Evolutionary conservation across 495 filamentous ascomycete genomes (phyloP), one percentile per base, ranked within the genome.

Genomic region (Neurospora sp.): DNA sequence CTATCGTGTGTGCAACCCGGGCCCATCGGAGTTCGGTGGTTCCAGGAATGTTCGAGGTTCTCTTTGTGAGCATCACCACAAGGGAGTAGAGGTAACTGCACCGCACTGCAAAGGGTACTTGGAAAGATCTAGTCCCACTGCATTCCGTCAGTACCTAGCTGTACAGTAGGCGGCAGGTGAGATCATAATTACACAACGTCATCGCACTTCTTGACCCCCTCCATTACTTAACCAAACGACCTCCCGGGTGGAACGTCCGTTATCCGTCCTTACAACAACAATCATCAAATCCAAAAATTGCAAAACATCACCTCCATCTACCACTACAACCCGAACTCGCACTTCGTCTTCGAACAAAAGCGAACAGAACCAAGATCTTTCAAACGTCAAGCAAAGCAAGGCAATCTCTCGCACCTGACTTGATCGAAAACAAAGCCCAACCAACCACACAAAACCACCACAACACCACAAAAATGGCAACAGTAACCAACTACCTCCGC

Each of bases 401-500:
- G 22, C 12, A 35, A 9, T 61, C 14, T 4, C 31, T 16, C 14
- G 2, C 22, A 18, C 53, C 20, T 14, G 11, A 9, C 46, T 53
- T 20, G 44, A 48, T 20, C 18, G 44, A n/a, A 20, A 22, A 53
- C 12, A 53, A 20, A 53, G 5, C 3, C 12, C 20, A 27, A 18
- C n/a, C 10, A 53, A 5, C 20, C 20, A 53, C 20, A 53, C n/a
- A 48, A 48, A 44, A 4, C 44, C 4, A 22, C 46, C 46, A 53
- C 46, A 53, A 12, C 46, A 14, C 20, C 20, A 18, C 53, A 61
- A 61, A 7, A 14, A 61, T 61, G 53, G 6, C 53, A 66, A 66
- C 53, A 35, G 27, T 16, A 35, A 14, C 75, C 41, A 75, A 76
- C 71, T 71, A 77, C 69, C 39, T 76, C 44, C 40, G 71, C 66